Conservation (phyloP, 306 rosid genomes). For the Fagus crenata region DNA sequence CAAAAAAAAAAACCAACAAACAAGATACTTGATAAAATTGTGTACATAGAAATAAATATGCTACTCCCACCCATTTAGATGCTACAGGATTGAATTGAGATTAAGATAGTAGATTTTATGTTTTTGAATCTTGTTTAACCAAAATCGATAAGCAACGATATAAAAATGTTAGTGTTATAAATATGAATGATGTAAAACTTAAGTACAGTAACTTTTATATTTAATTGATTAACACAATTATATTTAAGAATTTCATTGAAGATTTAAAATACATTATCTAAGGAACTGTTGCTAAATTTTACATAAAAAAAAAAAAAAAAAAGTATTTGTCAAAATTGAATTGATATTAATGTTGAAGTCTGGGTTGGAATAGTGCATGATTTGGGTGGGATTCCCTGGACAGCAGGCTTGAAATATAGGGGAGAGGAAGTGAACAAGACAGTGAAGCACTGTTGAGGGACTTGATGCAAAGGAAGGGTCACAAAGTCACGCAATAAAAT, state of each 20-base stretch:
- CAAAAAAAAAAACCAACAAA: too few relatives aligned
- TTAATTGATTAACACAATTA: too few relatives aligned
- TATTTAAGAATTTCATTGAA: too few relatives aligned
- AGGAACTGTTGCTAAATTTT: too few relatives aligned
- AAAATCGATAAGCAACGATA: too few relatives aligned
- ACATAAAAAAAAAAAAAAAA: not conserved
- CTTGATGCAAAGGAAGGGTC: slow-evolving; percentile 19
- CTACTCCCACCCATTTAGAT: not conserved
- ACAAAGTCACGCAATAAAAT: slow-evolving; percentile 53
- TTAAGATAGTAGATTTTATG: too few relatives aligned
- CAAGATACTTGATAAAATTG: too few relatives aligned
- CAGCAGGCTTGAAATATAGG: slow-evolving; percentile 31
- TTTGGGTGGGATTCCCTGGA: slow-evolving; percentile 27
- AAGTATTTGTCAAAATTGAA: not conserved
- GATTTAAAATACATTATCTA: too few relatives aligned
- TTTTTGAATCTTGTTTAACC: too few relatives aligned
- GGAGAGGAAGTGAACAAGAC: slow-evolving; percentile 44
- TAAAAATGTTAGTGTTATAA: too few relatives aligned
- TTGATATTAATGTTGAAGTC: not conserved
- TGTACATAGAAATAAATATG: not conserved
- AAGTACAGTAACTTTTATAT: too few relatives aligned
- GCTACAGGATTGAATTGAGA: not conserved
- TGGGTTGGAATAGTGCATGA: slow-evolving; percentile 27
- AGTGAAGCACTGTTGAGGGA: slow-evolving; percentile 22
- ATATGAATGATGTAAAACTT: too few relatives aligned